Evolutionary conservation across 352 stramenopile genomes (phyloP), one percentile per base, ranked within the genome.

Genomic region (Aphanomyces stellatus): DNA sequence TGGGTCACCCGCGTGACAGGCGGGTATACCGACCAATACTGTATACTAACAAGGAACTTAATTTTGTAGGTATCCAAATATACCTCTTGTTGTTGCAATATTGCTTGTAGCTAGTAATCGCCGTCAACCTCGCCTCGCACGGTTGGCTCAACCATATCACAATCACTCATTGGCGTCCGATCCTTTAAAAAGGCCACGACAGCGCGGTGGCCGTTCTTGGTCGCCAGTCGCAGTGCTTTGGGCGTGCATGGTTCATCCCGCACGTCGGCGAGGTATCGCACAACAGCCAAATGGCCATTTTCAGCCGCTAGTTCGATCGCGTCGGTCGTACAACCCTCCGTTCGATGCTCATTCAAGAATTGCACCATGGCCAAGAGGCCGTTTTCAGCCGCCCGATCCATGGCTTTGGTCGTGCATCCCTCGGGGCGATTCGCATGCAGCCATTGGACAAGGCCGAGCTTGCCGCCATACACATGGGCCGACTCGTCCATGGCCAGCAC

Each of bases 161-260:
- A n/a, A n/a, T n/a, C n/a, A n/a, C n/a, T n/a, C n/a, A n/a, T n/a
- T n/a, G n/a, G n/a, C n/a, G n/a, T n/a, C n/a, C n/a, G n/a, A n/a
- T n/a, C n/a, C n/a, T n/a, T n/a, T n/a, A 64, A 30, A 25, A 51
- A 64, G 11, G 53, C 35, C n/a, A 53, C 22, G 25, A 64, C 56
- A 10, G 40, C 56, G 25, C 37, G 35, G 27, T 64, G 56, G 25
- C 56, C 56, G 25, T 64, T 24, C 25, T 64, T 64, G 17, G 53
- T 19, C n/a, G 56, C 35, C 11, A 46, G 17, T 46, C 37, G 37
- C n/a, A 46, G 37, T n/a, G 37, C 37, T 19, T 19, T 46, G n/a
- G 37, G 11, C 37, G 37, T n/a, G 37, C 37, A 46, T 46, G 11
- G 13, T 46, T 46, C 11, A 19, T 19, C 37, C 11, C 37, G n/a